Percentiles rank a stretch among this genome's conserved stretches.
phyloP scores from a whole-genome alignment of 2,329 filamentous ascomycete species.

The Pleomassaria siparia region DNA sequence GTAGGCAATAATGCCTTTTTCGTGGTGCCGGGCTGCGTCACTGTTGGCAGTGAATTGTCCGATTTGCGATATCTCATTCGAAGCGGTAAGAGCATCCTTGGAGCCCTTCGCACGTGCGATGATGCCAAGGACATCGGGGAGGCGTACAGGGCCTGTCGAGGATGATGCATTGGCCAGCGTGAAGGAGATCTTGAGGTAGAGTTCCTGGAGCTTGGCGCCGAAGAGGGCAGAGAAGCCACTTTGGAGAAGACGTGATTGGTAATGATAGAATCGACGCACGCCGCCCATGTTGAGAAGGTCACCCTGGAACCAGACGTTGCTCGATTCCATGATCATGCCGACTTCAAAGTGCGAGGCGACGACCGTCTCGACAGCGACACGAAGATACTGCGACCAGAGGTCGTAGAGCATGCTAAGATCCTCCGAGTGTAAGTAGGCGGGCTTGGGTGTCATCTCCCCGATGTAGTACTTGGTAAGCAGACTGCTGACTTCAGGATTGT shows the following conservation, averaged over 20 bases:
- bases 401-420: constrained; percentile 27
- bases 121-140: constrained; percentile 51
- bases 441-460: constrained; percentile 25
- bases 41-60: constrained; percentile 54
- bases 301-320: constrained; percentile 26
- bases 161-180: constrained; percentile 30
- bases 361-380: constrained; percentile 22
- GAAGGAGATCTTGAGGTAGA: constrained; percentile 30
- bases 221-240: constrained; percentile 26
- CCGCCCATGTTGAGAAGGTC: constrained; percentile 31
- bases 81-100: constrained; percentile 49
- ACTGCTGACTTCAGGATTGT: constrained; percentile 69
- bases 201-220: constrained; percentile 25
- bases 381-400: constrained; percentile 24
- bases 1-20: constrained; percentile 56
- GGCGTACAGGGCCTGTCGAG: constrained; percentile 21
- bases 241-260: constrained; percentile 25
- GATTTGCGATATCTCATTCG: constrained; percentile 53
- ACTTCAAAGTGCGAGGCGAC: constrained; percentile 26
- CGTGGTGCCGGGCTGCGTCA: constrained; percentile 53
- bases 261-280: constrained; percentile 29
- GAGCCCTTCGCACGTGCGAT: constrained; percentile 50
- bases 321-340: constrained; percentile 25
- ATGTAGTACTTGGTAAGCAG: constrained; percentile 29
- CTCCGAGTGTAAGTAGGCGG: constrained; percentile 18